Evolutionary conservation across 2,329 filamentous ascomycete species (phyloP).

Genomic region (Cladosporium halotolerans): DNA sequence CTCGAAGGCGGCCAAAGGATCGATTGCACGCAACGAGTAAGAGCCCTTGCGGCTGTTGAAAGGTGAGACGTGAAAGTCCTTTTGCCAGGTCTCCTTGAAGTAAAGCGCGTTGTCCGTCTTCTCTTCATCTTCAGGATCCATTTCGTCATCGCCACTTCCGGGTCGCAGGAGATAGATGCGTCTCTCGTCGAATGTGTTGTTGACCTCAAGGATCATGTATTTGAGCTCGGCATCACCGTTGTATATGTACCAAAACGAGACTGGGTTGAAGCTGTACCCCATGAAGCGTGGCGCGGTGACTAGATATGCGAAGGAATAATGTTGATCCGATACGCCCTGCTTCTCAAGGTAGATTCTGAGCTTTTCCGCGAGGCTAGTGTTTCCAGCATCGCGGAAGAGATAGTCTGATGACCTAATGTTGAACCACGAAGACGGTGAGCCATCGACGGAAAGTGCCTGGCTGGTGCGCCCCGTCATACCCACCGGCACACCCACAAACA

Average conservation of each 20-base stretch:
- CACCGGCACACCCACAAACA: constrained; percentile 62
- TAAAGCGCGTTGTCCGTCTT: constrained; percentile 16
- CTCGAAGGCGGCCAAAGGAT: constrained; percentile 36
- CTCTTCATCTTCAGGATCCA: background rate
- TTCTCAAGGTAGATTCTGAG: constrained; percentile 51
- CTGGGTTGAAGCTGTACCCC: constrained; percentile 67
- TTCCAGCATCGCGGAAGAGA: constrained; percentile 48
- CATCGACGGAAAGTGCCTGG: constrained; percentile 49
- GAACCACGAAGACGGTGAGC: constrained; percentile 46
- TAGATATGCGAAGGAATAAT: constrained; percentile 63
- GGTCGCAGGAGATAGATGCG: constrained; percentile 57
- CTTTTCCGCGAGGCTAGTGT: constrained; percentile 56
- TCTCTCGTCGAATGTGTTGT: constrained; percentile 69
- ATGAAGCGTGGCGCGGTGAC: constrained; percentile 64
- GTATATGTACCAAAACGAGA: constrained; percentile 77
- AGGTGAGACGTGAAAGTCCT: constrained; percentile 71
- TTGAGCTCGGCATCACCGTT: constrained; percentile 50
- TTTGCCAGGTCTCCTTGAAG: constrained; percentile 53
- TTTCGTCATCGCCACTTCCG: constrained; percentile 16
- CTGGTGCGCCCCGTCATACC: constrained; percentile 52
- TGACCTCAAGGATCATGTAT: constrained; percentile 66
- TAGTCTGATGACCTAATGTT: constrained; percentile 56
- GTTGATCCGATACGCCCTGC: constrained; percentile 52
- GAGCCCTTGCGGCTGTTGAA: constrained; percentile 56
- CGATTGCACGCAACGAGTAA: constrained; percentile 41